Evolutionary conservation across 768 basidiomycete genomes (phyloP).

Genomic region (Pisolithus orientalis): DNA sequence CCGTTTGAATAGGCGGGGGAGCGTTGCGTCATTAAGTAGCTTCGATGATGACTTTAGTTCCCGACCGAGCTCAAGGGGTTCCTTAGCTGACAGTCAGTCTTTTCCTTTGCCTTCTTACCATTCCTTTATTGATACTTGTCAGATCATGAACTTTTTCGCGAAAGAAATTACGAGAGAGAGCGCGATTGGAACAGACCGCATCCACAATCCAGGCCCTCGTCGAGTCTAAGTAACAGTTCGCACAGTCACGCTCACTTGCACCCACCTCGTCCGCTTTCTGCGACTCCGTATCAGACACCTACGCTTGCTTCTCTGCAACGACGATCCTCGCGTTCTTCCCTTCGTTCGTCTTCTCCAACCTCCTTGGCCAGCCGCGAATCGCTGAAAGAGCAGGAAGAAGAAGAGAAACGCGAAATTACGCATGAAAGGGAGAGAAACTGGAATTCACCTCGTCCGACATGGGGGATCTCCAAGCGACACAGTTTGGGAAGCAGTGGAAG

Average conservation of each 20-base stretch:
- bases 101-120: not conserved
- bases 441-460: conserved; percentile 60
- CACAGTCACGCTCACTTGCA: conserved; percentile 30
- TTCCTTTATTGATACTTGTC: not conserved
- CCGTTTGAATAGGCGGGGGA: conserved; percentile 24
- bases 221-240: conserved; percentile 36
- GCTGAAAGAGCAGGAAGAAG: conserved; percentile 25
- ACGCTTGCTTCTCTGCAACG: conserved; percentile 26
- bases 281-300: conserved; percentile 30
- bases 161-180: conserved; percentile 43
- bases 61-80: conserved; percentile 39
- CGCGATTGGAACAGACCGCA: conserved; percentile 50
- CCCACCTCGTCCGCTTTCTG: conserved; percentile 36
- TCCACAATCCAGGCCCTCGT: conserved; percentile 35
- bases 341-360: conserved; percentile 38
- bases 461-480: conserved; percentile 29
- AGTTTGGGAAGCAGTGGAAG: conserved; percentile 5
- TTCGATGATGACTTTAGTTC: conserved; percentile 38
- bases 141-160: conserved; percentile 43
- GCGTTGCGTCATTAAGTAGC: conserved; percentile 36
- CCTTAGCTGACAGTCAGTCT: conserved; percentile 48
- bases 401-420: conserved; percentile 28
- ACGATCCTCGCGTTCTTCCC: conserved; percentile 27
- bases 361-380: conserved; percentile 29
- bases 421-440: conserved; percentile 63